These are phyloP conservation scores for Atkinsonella hypoxylon DNA, from an alignment of 2,329 filamentous ascomycete genomes.

Conservation along the genomic window DNA sequence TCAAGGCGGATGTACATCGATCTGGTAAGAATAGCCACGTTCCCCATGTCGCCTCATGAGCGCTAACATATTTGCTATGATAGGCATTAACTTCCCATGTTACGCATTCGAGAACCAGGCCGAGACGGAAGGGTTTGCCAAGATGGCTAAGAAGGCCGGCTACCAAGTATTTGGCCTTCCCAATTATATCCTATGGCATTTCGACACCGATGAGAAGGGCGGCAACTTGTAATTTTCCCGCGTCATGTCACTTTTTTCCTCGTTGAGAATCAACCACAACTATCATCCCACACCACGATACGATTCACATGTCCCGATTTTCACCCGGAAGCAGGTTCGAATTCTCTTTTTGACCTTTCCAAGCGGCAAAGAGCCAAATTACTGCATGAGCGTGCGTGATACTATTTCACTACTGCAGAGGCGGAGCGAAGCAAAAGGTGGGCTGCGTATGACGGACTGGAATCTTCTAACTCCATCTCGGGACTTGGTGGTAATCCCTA, in stretches of 20 bases:
- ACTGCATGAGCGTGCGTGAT: conserved; percentile 17
- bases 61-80: conserved; percentile 13
- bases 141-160: conserved; percentile 94
- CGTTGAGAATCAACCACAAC: not conserved
- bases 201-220: conserved; percentile 89
- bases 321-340: conserved; percentile 10
- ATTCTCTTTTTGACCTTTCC: conserved; percentile 8
- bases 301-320: conserved; percentile 14
- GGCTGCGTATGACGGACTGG: not conserved
- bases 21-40: conserved; percentile 48
- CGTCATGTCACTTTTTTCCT: not conserved
- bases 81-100: conserved; percentile 92
- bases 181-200: conserved; percentile 98
- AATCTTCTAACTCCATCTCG: not conserved
- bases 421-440: not conserved
- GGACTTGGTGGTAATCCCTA: not conserved
- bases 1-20: conserved; percentile 95
- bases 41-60: not conserved
- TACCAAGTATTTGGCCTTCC: conserved; percentile 87
- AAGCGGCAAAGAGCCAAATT: conserved; percentile 8
- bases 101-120: conserved; percentile 98
- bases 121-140: conserved; percentile 96
- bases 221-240: conserved; percentile 49
- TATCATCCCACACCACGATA: conserved; percentile 4
- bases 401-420: conserved; percentile 5